These are phyloP conservation scores for Brassica balearica DNA, from an alignment of 441 rosid species.

Conservation along the genomic window DNA sequence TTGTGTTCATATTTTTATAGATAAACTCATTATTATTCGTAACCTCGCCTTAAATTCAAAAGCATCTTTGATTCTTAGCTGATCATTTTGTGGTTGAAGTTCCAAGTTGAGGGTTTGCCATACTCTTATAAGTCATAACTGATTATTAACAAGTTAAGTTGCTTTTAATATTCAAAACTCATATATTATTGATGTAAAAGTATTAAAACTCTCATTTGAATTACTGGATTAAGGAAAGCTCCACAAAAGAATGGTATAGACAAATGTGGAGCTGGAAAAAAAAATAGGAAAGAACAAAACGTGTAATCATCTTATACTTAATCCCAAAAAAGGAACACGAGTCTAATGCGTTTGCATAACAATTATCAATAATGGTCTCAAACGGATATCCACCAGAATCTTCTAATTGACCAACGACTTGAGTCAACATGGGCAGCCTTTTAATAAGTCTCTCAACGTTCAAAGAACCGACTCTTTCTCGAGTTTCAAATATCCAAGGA, in stretches of 20 bases:
- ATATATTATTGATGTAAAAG: too few relatives aligned
- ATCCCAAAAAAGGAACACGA: too few relatives aligned
- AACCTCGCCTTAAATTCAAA: background rate
- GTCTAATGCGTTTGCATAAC: too few relatives aligned
- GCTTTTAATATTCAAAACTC: background rate
- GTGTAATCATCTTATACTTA: background rate
- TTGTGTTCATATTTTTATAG: background rate
- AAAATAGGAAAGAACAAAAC: too few relatives aligned
- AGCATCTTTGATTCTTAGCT: background rate
- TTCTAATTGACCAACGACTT: constrained; percentile 37
- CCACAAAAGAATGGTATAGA: background rate
- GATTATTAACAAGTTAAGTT: too few relatives aligned
- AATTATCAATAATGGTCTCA: background rate
- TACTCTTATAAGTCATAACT: background rate
- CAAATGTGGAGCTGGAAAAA: too few relatives aligned
- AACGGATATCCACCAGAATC: constrained; percentile 38
- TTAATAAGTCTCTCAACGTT: constrained; percentile 27
- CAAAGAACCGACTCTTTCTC: constrained; percentile 20
- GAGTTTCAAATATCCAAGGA: background rate
- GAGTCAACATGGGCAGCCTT: constrained; percentile 41
- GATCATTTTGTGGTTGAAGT: background rate
- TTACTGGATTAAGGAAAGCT: background rate
- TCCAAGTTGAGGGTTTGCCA: background rate
- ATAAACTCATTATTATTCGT: background rate
- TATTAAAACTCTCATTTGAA: background rate